phyloP scores from a whole-genome alignment of 345 rosid genomes.

The Bruguiera sexangula region DNA sequence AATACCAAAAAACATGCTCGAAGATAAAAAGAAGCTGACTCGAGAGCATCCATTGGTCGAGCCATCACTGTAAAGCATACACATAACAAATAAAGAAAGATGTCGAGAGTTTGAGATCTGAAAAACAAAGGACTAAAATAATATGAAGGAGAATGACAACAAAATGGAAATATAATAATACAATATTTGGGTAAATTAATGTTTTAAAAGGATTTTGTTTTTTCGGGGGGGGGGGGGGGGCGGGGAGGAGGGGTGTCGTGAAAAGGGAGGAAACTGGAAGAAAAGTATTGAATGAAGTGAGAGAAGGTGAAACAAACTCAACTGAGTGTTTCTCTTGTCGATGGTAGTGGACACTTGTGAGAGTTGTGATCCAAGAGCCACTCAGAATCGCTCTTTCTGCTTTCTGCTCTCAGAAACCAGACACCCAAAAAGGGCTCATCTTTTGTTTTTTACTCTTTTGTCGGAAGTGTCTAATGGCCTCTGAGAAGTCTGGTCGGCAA shows the following conservation, averaged over 20 bases:
- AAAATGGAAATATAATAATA: not conserved
- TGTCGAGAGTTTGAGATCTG: conserved; percentile 18
- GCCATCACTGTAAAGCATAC: too few species aligned
- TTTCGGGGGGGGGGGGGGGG: too few species aligned
- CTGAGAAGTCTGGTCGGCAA: conserved; percentile 12
- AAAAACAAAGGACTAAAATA: conserved; percentile 1
- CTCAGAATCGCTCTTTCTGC: not conserved
- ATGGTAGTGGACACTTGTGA: conserved; percentile 12
- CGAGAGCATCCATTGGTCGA: too few species aligned
- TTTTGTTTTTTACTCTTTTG: not conserved
- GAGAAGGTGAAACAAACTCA: conserved; percentile 1
- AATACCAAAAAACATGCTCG: not conserved
- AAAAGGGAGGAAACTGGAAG: not conserved
- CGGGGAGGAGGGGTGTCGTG: not conserved
- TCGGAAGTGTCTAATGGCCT: not conserved
- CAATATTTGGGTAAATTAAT: too few species aligned
- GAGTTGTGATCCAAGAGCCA: conserved; percentile 12
- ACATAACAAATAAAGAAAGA: not conserved
- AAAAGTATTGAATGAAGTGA: not conserved
- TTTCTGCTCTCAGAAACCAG: not conserved
- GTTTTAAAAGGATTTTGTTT: too few species aligned
- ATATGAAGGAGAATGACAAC: not conserved
- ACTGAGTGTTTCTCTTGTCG: conserved; percentile 5
- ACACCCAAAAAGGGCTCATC: not conserved
- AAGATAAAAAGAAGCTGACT: not conserved